Evolutionary conservation across 805 yeast genomes (phyloP).

Genomic region (Millerozyma acaciae): DNA sequence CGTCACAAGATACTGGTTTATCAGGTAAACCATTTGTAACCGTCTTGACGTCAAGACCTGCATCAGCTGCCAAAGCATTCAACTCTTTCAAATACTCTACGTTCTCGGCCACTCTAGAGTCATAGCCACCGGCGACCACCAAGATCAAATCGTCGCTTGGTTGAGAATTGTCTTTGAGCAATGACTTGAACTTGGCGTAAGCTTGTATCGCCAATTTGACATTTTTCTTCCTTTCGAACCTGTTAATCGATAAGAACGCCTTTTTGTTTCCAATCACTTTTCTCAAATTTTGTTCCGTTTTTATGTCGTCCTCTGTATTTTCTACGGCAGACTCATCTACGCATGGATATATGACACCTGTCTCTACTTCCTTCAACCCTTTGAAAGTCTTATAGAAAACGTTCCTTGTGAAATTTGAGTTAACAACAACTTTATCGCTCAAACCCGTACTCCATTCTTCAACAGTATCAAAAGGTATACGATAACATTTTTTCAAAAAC

Average conservation of each 20-base stretch:
- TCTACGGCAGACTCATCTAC: slow-evolving; percentile 43
- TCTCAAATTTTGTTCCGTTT: slow-evolving; percentile 30
- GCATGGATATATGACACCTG: slow-evolving; percentile 73
- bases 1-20: slow-evolving; percentile 38
- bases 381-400: slow-evolving; percentile 66
- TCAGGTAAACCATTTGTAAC: slow-evolving; percentile 32
- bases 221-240: slow-evolving; percentile 86
- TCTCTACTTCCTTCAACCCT: slow-evolving; percentile 30
- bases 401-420: slow-evolving; percentile 75
- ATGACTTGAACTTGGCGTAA: slow-evolving; percentile 46
- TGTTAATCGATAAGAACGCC: slow-evolving; percentile 71
- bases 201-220: slow-evolving; percentile 73
- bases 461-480: slow-evolving; percentile 77
- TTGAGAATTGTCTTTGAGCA: too few species aligned
- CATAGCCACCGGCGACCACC: slow-evolving; percentile 90
- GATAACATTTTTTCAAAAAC: slow-evolving; percentile 56
- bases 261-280: slow-evolving; percentile 23
- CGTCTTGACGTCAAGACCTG: slow-evolving; percentile 45
- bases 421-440: slow-evolving; percentile 81
- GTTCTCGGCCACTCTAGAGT: slow-evolving; percentile 70
- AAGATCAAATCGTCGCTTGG: too few species aligned
- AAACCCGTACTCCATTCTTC: slow-evolving; percentile 77
- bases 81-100: slow-evolving; percentile 65
- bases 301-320: slow-evolving; percentile 19
- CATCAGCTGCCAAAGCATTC: slow-evolving; percentile 41